A percentile compares a stretch with the other conserved stretches of the same genome.
Conservation (phyloP, 352 stramenopile species). For the Phytophthora hybrid region DNA sequence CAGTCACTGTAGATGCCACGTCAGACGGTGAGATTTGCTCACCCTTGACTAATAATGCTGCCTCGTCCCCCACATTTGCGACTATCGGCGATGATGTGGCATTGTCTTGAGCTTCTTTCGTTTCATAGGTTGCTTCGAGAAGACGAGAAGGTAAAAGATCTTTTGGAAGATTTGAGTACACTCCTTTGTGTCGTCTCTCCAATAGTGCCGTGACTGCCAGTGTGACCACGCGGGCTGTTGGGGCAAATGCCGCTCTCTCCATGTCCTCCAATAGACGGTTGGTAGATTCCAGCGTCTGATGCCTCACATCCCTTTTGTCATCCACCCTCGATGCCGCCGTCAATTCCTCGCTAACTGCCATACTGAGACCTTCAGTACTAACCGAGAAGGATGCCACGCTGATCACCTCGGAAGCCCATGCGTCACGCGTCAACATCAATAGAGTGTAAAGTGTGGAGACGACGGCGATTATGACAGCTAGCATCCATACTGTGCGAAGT, state of each 20-base stretch:
- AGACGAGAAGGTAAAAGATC: too few relatives aligned
- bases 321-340: background rate
- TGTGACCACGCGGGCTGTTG: conserved; percentile 27
- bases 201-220: conserved; percentile 33
- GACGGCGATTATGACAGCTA: conserved; percentile 21
- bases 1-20: background rate
- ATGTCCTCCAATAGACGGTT: conserved; percentile 22
- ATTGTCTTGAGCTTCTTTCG: background rate
- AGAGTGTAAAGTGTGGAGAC: conserved; percentile 16
- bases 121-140: background rate
- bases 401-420: conserved; percentile 10
- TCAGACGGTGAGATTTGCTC: conserved; percentile 2
- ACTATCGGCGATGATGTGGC: background rate
- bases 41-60: background rate
- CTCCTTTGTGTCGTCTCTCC: conserved; percentile 33
- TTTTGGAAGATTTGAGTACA: conserved; percentile 4
- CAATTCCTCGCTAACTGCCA: background rate
- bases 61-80: background rate
- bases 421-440: conserved; percentile 18
- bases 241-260: conserved; percentile 29
- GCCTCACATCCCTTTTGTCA: background rate
- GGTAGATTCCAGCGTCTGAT: conserved; percentile 12
- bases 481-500: conserved; percentile 23
- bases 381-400: background rate
- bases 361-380: background rate